These are phyloP conservation scores for Myxozyma monticola DNA, from an alignment of 805 yeast species.

Conservation along the genomic window DNA sequence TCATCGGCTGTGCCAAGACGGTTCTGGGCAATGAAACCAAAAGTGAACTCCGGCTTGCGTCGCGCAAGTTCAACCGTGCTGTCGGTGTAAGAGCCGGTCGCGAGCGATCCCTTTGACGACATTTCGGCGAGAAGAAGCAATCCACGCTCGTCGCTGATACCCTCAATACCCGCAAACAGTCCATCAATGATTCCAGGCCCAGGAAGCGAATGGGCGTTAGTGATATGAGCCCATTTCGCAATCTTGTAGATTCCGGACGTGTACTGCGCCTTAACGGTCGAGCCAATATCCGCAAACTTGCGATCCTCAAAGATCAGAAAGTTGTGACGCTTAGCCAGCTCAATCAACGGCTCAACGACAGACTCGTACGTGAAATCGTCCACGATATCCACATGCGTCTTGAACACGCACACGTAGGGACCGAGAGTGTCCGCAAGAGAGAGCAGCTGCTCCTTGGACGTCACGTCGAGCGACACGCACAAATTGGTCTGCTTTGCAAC, in stretches of 20 bases:
- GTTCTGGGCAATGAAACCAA: conserved; percentile 94
- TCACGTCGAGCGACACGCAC: conserved; percentile 93
- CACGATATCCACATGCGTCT: conserved; percentile 91
- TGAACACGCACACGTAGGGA: conserved; percentile 86
- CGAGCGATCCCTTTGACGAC: conserved; percentile 90
- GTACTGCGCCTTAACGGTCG: conserved; percentile 93
- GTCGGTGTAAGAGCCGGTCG: conserved; percentile 85
- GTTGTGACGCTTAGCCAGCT: conserved; percentile 73
- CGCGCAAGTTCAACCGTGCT: conserved; percentile 90
- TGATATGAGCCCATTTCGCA: conserved; percentile 93
- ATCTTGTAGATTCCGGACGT: conserved; percentile 85
- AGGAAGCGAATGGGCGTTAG: conserved; percentile 96
- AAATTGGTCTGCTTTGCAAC: conserved; percentile 78
- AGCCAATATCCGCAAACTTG: conserved; percentile 97
- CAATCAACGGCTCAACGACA: conserved; percentile 73
- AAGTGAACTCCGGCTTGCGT: conserved; percentile 81
- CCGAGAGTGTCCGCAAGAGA: conserved; percentile 75
- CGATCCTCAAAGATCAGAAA: conserved; percentile 95
- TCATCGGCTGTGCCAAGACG: conserved; percentile 80
- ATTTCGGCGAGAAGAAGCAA: conserved; percentile 93
- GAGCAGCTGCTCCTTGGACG: conserved; percentile 73
- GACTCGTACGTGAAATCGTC: conserved; percentile 83
- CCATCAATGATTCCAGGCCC: conserved; percentile 94
- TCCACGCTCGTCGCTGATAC: conserved; percentile 62
- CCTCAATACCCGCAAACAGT: conserved; percentile 66